Base-by-base conservation (phyloP, 2,329 filamentous ascomycete genomes). In the Cercospora sp. region DNA sequence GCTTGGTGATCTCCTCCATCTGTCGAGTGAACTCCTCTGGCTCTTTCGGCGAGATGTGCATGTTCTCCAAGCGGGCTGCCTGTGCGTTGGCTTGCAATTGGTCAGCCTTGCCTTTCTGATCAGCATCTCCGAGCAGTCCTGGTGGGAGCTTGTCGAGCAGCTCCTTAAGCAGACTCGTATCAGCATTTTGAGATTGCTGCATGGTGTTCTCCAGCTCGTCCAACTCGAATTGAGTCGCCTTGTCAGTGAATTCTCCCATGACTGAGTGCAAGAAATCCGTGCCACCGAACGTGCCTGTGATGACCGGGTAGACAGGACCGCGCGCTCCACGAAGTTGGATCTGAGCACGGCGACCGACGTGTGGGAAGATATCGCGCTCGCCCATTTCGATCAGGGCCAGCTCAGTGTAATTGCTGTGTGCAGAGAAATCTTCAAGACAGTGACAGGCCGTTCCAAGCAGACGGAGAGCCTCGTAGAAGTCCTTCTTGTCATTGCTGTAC, bases 211-310 rank as follows among this genome's bases (percentile, higher is more conserved):
- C 91, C 10, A 97, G 89, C 75, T 93, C 90, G 76, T 96, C 88
- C 65, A 98, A 89, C 78, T 98, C 94, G 69, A 92, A 95, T 78
- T 97, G 94, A 31, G 90, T 94, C 68, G 94, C 84, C 82, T 97
- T 97, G 80, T 97, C 94, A 45, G 90, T 91, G 62, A 97, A 88
- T 73, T 89, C 87, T 64, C 87, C 87, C 72, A 88, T 91, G 31
- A 96, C 93, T 0, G 91, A 95, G 82, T 70, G 68, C 30, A 72
- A 30, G 81, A 97, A 97, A 76, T 97, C 94, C 13, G 97, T 94
- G 70, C 94, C 94, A 69, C 94, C 94, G 79, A 97, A 97, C 6
- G 94, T 97, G 68, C 94, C 94, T 1, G 94, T 97, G 55, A 96
- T 86, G 69, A 94, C 83, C 6, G 94, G 94, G 74, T 91, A 97